Evolutionary conservation across 108 stramenopile species (phyloP), one percentile per base, ranked within the genome.

Genomic region (Skeletonema menzelii): DNA sequence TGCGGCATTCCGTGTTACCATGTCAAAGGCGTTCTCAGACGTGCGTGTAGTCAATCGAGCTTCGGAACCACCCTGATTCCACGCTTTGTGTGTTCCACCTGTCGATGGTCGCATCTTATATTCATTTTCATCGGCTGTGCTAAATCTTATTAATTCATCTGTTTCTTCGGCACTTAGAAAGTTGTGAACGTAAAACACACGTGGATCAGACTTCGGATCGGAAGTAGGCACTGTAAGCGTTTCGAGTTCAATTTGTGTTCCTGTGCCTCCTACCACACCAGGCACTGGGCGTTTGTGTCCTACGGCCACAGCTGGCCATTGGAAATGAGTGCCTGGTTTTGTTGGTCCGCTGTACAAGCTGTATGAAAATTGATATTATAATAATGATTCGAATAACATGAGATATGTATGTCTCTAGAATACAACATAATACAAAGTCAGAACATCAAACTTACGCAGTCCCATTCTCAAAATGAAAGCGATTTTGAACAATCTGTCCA

Each of bases 181-280:
- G 59, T 83, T 76, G 53, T 80, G 77, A 15, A 86, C 63, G 59
- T 74, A 80, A 56, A 86, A 86, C 5, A 86, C 82, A 17, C 78
- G 78, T 26, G 82, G 82, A 32, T 67, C 65, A 12, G 71, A 71
- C 20, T 60, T 44, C 0, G 15, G 6, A 46, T 56, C 62, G 2
- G 59, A 19, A 2, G 71, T 40, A 14, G 80, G 80, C 56, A 69
- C 79, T 8, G 76, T 82, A 14, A 82, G 55, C 31, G 76, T 73
- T 56, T 82, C 81, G 32, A 82, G 32, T 34, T 72, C 65, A 34
- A 82, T 70, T 56, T 77, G 81, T 62, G 69, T 70, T 4, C 81
- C 81, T 37, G 40, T 72, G 5, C 76, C 76, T 22, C 76, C 76
- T 8, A 78, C 42, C 28, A 78, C 27, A 4, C 79, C 83, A 19